phyloP scores from a whole-genome alignment of 768 basidiomycete species.

The Mrakia blollopis region DNA sequence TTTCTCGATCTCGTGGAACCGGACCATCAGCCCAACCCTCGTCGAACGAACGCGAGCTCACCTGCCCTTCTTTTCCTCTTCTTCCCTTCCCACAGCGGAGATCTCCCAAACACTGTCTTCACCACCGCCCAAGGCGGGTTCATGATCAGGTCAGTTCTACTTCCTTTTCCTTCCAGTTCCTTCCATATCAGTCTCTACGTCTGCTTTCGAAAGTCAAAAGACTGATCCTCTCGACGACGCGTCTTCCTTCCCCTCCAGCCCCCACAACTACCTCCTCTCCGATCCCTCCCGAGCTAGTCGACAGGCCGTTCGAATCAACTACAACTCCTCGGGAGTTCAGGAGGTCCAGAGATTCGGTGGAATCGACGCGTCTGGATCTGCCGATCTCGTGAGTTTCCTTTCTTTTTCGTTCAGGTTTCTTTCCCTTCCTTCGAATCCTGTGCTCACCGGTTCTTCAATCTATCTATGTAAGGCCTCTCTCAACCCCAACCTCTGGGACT shows the following conservation, averaged over 20 bases:
- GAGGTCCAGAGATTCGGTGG: constrained; percentile 21
- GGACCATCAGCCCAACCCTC: no score
- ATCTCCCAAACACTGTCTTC: constrained; percentile 40
- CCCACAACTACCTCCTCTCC: constrained; percentile 42
- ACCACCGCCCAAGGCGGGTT: constrained; percentile 32
- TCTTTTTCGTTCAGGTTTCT: not conserved
- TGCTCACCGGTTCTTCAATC: not conserved
- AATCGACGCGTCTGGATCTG: not conserved
- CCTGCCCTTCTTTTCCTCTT: not conserved
- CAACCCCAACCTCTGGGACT: not conserved
- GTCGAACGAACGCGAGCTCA: no score
- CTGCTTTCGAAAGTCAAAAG: no score
- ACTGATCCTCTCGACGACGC: no score
- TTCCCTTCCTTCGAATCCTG: not conserved
- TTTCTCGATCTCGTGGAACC: no score
- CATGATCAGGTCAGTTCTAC: constrained; percentile 31
- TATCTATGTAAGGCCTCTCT: not conserved
- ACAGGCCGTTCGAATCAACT: constrained; percentile 41
- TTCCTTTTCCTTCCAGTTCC: no score
- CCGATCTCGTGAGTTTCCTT: not conserved
- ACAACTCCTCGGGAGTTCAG: constrained; percentile 29
- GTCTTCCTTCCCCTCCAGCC: constrained; percentile 23
- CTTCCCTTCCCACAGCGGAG: constrained; percentile 35
- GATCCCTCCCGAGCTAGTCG: constrained; percentile 40
- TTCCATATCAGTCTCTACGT: no score